Evolutionary conservation across 768 basidiomycete species (phyloP), one percentile per base, ranked within the genome.

Genomic region (Mycena belliarum): DNA sequence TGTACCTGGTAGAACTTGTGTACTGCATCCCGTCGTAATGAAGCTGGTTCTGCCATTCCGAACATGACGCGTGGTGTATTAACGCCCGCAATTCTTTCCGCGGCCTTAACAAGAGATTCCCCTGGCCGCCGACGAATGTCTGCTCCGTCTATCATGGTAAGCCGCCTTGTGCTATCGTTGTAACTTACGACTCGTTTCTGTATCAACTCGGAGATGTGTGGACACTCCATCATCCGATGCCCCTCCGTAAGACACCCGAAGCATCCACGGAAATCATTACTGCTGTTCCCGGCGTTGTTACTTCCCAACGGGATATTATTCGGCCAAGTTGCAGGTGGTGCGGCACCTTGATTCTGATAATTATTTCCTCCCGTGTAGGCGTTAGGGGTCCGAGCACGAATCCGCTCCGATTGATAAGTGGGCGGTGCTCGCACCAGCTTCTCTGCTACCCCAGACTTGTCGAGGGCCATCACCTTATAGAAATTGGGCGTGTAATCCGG

Each of bases 401-500:
- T 35, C 9, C 29, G 33, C 16, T 35, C 33, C 11, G 33, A 9
- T 35, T 35, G 5, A 7, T 35, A 10, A 4, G 16, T 14, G 12
- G 16, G 16, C 33, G 33, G 33, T 35, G 33, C 12, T 15, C 16
- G 11, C 6, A 35, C 14, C 11, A 10, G 16, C 14, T 35, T 35
- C 16, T 15, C 33, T 4, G 33, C 33, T 14, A 15, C 16, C 9
- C 33, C 33, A 15, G 6, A 7, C 16, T 35, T 10, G 14, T 35
- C 33, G 12, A 35, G 4, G 14, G 16, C 33, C 33, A 35, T 35
- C 14, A 35, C 12, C 33, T 35, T 35, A 38, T 55, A 55, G 29
- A 49, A 55, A 2, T 28, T 21, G 2, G 54, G 54, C 29, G 46
- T 47, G 21, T 55, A 55, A 26, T 55, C 54, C 21, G 54, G 54